These are phyloP conservation scores for Panicum hallii DNA, from an alignment of 202 grass and related monocot species.

Conservation along the genomic window DNA sequence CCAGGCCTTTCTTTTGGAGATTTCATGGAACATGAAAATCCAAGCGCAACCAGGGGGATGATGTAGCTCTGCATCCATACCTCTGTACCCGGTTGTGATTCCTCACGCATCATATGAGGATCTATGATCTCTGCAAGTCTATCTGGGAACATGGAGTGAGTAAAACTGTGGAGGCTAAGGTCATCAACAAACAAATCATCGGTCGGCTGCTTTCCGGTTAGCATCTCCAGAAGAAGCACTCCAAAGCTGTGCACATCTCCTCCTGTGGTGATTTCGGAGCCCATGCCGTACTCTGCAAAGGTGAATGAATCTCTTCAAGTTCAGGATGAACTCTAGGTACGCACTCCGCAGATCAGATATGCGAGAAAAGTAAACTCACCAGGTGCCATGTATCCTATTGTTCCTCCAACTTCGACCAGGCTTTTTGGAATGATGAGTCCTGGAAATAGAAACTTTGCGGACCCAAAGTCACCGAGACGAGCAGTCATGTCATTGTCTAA, in stretches of 20 bases:
- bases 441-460: constrained; percentile 44
- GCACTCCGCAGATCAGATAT: too few relatives aligned
- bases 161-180: constrained; percentile 35
- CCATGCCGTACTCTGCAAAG: constrained; percentile 50
- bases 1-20: constrained; percentile 41
- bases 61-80: constrained; percentile 17
- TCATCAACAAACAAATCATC: constrained; percentile 37
- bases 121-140: constrained; percentile 45
- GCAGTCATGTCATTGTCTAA: constrained; percentile 40
- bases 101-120: constrained; percentile 5
- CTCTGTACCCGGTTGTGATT: background rate
- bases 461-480: constrained; percentile 35
- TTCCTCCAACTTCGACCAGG: constrained; percentile 6
- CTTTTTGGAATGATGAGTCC: background rate
- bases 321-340: background rate
- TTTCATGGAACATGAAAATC: constrained; percentile 44
- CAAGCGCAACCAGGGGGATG: constrained; percentile 32
- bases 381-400: constrained; percentile 44
- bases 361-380: constrained; percentile 1
- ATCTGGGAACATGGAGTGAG: constrained; percentile 29
- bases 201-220: constrained; percentile 38
- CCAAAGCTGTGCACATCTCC: constrained; percentile 60
- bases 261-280: constrained; percentile 1
- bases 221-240: constrained; percentile 58
- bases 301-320: background rate